Percentiles rank a stretch among this genome's conserved stretches.
Evolutionary conservation across 331 rosid species (phyloP).

Genomic region (Quercus lobata): DNA sequence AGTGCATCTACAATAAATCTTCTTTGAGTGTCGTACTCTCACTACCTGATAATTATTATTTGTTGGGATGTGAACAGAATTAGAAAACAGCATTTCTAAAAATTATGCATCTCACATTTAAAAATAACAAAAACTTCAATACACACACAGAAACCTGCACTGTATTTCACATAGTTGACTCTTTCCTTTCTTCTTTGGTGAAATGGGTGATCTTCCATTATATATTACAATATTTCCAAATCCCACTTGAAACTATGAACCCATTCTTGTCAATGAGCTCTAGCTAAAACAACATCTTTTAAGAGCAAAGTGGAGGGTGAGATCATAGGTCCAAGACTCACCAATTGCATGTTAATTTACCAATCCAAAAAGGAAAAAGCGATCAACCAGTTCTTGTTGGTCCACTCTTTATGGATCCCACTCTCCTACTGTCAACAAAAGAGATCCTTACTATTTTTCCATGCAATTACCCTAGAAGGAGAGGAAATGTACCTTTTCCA

Average conservation of each 20-base stretch:
- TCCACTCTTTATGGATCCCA: background rate
- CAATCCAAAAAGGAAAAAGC: too few species aligned
- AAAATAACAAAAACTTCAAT: background rate
- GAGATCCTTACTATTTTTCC: background rate
- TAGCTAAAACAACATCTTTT: too few species aligned
- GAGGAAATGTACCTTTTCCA: constrained; percentile 13
- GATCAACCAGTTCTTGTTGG: background rate
- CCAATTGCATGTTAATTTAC: too few species aligned
- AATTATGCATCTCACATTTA: background rate
- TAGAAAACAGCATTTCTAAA: background rate
- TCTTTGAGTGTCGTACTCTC: constrained; percentile 13
- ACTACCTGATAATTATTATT: constrained; percentile 7
- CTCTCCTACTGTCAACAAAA: background rate
- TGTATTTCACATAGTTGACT: background rate
- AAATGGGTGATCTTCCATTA: background rate
- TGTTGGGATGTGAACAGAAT: constrained; percentile 10
- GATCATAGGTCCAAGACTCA: too few species aligned
- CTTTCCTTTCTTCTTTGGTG: background rate
- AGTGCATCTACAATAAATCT: constrained; percentile 21
- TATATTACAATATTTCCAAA: background rate
- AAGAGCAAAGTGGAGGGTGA: too few species aligned
- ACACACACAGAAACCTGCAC: background rate
- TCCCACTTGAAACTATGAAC: background rate
- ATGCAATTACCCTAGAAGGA: background rate
- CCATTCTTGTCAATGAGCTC: too few species aligned